Evolutionary conservation across 495 filamentous ascomycete genomes (phyloP).

Genomic region (Annulohypoxylon maeteangense): DNA sequence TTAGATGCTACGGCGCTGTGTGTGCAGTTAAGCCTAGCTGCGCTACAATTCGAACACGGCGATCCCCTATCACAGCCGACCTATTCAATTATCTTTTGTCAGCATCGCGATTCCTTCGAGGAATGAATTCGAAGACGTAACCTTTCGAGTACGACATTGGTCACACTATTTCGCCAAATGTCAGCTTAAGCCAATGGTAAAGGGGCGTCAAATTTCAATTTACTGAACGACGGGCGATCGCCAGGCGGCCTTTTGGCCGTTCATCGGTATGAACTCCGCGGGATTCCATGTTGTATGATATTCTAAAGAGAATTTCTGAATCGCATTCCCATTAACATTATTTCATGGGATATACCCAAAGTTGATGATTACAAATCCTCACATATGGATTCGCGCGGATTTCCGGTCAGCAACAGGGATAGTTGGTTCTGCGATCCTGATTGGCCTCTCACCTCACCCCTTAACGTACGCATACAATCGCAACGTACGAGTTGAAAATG

Average conservation of each 20-base stretch:
- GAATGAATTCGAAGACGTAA: neutral
- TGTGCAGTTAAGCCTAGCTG: conserved; percentile 9
- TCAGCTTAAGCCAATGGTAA: neutral
- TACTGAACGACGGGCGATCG: conserved; percentile 8
- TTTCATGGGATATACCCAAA: neutral
- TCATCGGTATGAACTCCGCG: neutral
- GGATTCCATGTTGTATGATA: conserved; percentile 5
- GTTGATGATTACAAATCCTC: conserved; percentile 8
- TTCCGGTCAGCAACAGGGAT: conserved; percentile 7
- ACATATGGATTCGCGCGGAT: conserved; percentile 10
- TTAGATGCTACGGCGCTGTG: conserved; percentile 9
- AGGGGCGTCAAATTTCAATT: neutral
- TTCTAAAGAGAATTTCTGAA: neutral
- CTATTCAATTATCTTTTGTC: neutral
- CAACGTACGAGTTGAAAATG: neutral
- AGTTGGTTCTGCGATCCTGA: neutral
- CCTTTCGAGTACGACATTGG: conserved; percentile 15
- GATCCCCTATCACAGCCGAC: conserved; percentile 14
- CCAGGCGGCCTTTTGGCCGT: neutral
- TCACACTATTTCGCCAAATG: neutral
- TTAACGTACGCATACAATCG: neutral
- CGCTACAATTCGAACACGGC: conserved; percentile 15
- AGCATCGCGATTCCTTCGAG: neutral
- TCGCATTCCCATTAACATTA: neutral
- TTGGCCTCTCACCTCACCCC: neutral